These are phyloP conservation scores for Pelargonium hybrid DNA, from an alignment of 441 rosid species.

Conservation along the genomic window DNA sequence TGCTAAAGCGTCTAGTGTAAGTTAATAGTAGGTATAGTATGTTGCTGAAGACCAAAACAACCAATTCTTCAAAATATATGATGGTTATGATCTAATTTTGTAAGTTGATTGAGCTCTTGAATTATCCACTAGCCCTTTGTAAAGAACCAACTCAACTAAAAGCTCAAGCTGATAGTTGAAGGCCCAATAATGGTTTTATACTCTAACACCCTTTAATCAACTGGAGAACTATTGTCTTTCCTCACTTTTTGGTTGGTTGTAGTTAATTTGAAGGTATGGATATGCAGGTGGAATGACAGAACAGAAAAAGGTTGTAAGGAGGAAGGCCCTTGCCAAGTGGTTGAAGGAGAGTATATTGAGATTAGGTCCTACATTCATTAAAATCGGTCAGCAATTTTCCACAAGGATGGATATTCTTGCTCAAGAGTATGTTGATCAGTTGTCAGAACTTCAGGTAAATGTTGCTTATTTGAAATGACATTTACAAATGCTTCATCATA, in stretches of 20 bases:
- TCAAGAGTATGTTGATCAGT: slow-evolving; percentile 93
- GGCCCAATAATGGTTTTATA: too few relatives aligned
- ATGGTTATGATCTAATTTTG: too few relatives aligned
- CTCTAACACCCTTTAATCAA: not conserved
- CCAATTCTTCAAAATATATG: too few relatives aligned
- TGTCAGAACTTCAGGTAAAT: slow-evolving; percentile 90
- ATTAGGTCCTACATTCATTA: slow-evolving; percentile 94
- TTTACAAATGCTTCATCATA: not conserved
- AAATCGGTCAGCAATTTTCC: slow-evolving; percentile 95
- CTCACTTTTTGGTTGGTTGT: not conserved
- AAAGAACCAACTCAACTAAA: too few relatives aligned
- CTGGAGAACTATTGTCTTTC: not conserved
- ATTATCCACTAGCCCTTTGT: too few relatives aligned
- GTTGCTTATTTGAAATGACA: slow-evolving; percentile 6
- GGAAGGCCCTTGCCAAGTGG: slow-evolving; percentile 86
- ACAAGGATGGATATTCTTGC: slow-evolving; percentile 97
- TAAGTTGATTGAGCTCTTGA: too few relatives aligned
- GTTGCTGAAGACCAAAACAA: too few relatives aligned
- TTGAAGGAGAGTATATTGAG: slow-evolving; percentile 81
- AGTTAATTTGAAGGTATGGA: slow-evolving; percentile 2
- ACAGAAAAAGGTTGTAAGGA: slow-evolving; percentile 50
- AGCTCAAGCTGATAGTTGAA: too few relatives aligned
- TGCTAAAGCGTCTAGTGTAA: too few relatives aligned
- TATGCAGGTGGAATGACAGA: slow-evolving; percentile 82
- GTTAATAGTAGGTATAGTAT: too few relatives aligned